Base-by-base conservation (phyloP, 1,284 basidiomycete species). In the Exsudoporus floridanus region DNA sequence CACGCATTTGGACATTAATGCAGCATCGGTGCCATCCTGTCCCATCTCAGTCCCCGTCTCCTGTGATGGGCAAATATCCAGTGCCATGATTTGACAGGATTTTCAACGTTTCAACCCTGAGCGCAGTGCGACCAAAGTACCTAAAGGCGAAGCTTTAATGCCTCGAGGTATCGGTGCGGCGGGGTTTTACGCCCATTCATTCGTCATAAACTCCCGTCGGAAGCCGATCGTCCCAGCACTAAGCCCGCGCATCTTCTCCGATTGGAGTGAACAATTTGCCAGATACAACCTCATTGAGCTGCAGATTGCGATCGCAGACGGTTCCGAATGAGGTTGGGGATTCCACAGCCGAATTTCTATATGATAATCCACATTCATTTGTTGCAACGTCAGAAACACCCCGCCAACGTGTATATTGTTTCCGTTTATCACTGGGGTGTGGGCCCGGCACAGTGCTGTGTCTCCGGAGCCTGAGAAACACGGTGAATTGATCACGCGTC, bases 101-200 rank as follows among this genome's bases (percentile, higher is more conserved):
- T 52, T 61, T 41, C 70, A 65, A 65, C 57, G 64, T 50, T 56
- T 39, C 70, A 70, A 67, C 66, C 70, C 64, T 72, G 66, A 63
- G 48, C 60, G 65, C 58, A 70, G 64, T 61, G 55, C 43, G 35
- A n/a, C 50, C 47, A 38, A 46, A 65, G 54, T 68, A 71, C 69
- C 69, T 67, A 69, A 72, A 47, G 44, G 62, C 37, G 56, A 70
- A 61, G 49, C 38, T 57, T 59, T 53, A 16, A 23, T 31, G 69
- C 66, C 66, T 72, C 66, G 66, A 70, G 67, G 67, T 59, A 62
- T 69, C 36, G 50, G 69, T 69, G 70, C 63, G 67, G 67, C 60
- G 50, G 53, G 51, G 49, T 51, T 53, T 70, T 69, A 64, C 69
- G 68, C 62, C 64, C 54, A 56, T 56, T 57, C 45, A 66, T 61